Evolutionary conservation across 2,329 filamentous ascomycete genomes (phyloP), one percentile per base, ranked within the genome.

Genomic region (Microsporum audouinii): DNA sequence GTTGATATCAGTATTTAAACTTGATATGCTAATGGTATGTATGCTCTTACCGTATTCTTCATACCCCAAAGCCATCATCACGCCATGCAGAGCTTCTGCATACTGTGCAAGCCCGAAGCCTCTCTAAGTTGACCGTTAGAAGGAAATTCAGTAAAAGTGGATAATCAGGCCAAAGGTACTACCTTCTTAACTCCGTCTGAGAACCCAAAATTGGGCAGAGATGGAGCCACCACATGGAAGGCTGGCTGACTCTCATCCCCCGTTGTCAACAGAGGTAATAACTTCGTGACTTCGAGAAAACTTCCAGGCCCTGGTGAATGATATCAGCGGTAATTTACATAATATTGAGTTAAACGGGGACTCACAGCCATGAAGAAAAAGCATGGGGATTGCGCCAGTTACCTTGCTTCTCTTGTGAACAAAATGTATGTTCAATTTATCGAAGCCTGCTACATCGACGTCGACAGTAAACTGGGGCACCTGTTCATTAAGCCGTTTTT

Each of bases 21-120:
- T 14, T 17, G 23, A 5, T 3, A 5, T 10, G 5, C 17, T 17
- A 10, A 6, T 29, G 29, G 39, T 58, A 33, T 47, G 0, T 41
- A 8, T 31, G 47, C 27, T 12, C 66, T 45, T 66, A 73, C 75
- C 79, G 62, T 86, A 88, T 72, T 83, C 75, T 1, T 78, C 65
- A 68, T 88, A 90, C 0, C 86, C 86, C 2, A 90, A 78, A 10
- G 79, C 78, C 5, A 81, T 72, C 87, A 91, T 91, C 6, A 90
- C 73, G 61, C 83, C 84, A 70, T 90, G 82, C 65, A 83, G 76
- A 0, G 79, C 79, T 69, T 89, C 83, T 2, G 84, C 84, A 66
- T 87, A 86, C 65, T 87, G 81, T 23, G 76, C 75, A 14, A 83
- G 67, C 2, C 77, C 79, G 63, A 87, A 87, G 0, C 84, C 84